Base-by-base conservation (phyloP, 148 eudicot genomes). In the Arbutus unedo region DNA sequence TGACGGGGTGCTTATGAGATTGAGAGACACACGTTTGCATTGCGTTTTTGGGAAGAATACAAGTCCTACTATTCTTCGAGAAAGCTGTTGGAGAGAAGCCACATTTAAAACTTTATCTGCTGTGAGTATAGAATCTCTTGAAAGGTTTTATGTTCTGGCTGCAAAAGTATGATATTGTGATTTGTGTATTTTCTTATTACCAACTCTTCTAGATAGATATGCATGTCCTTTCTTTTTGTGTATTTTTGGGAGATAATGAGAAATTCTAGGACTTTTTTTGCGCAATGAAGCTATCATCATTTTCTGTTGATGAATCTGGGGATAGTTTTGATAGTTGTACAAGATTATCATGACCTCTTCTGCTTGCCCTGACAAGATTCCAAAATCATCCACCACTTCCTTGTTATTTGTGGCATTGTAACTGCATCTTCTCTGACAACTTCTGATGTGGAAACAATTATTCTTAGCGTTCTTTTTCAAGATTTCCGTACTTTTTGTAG, bases 31-130 rank as follows among this genome's bases (percentile, higher is more conserved):
- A 47, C 95, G 98, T 72, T 84, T 96, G 90, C 93, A 93, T 83
- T 92, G 93, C 62, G 49, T 83, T 84, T 96, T 92, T 70, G 82
- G 81, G 82, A 91, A 93, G 76, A 75, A 76, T 73, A 74, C 80
- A 78, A 86, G 78, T 44, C 94, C 95, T 13, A 66, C 84, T 85
- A 84, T 94, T 83, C 94, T 94, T 77, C 89, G 97, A 81, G 98
- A 96, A 83, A 89, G 85, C 86, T 94, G 96, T 91, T 94, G 99
- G 99, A 94, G 94, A 86, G 97, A 93, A 91, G 82, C 91, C 85
- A 89, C 94, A 57, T 90, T 92, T 85, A 84, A 85, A 82, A 90
- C 88, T 62, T 86, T 94, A 83, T 89, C 97, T 83, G 89, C 91
- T 54, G 98, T 92, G 90, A 94, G 90, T 91, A 73, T 38, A 14